Percentiles rank a stretch among this genome's conserved stretches.
Evolutionary conservation across 805 yeast genomes (phyloP).

Genomic region (Priceomyces medius): DNA sequence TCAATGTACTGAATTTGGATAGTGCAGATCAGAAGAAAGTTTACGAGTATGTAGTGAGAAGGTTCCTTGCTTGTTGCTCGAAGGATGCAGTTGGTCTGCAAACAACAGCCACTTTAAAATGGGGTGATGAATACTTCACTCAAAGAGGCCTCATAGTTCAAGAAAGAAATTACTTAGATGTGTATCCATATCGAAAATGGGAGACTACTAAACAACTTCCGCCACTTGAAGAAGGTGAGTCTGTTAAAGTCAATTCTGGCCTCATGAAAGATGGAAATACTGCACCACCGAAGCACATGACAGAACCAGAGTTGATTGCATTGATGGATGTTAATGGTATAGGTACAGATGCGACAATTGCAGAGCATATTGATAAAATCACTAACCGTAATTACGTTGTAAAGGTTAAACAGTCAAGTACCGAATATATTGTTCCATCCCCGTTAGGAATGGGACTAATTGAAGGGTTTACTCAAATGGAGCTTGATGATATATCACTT

Average conservation of each 20-base stretch:
- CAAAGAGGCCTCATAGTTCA: conserved; percentile 74
- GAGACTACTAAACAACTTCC: conserved; percentile 66
- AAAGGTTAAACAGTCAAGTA: conserved; percentile 38
- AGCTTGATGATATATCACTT: conserved; percentile 56
- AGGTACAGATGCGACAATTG: conserved; percentile 99
- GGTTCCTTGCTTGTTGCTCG: conserved; percentile 90
- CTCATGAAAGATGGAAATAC: conserved; percentile 74
- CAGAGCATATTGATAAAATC: conserved; percentile 91
- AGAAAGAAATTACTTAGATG: conserved; percentile 75
- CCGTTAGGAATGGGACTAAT: conserved; percentile 82
- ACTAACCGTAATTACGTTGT: conserved; percentile 63
- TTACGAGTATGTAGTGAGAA: conserved; percentile 81
- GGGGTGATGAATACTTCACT: conserved; percentile 76
- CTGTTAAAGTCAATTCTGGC: conserved; percentile 53
- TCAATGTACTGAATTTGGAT: conserved; percentile 25
- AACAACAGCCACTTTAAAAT: conserved; percentile 60
- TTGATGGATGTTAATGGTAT: conserved; percentile 97
- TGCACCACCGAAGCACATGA: conserved; percentile 75
- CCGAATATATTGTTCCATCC: conserved; percentile 66
- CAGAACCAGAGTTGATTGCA: conserved; percentile 89
- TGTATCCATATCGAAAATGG: conserved; percentile 82
- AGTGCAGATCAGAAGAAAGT: conserved; percentile 59
- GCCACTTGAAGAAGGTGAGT: conserved; percentile 54
- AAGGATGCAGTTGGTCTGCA: conserved; percentile 80
- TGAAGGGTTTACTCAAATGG: conserved; percentile 81